Evolutionary conservation across 768 basidiomycete species (phyloP), one percentile per base, ranked within the genome.

Genomic region (Rhizopogon sp.): DNA sequence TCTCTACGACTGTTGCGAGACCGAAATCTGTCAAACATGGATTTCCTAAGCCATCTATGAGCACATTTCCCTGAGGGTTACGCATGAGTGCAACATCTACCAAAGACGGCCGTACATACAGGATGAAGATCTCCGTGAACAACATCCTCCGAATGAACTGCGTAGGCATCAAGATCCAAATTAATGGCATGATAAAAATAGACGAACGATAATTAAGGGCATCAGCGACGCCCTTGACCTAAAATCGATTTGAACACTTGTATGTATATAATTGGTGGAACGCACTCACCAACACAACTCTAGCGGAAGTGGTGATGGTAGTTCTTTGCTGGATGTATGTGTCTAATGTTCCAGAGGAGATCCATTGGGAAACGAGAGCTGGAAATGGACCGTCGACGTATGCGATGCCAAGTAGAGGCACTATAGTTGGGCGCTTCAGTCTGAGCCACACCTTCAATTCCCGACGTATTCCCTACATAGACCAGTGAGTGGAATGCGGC

Each of bases 21-120:
- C 78, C 79, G 40, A 79, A 80, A 51, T 78, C 78, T 29, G 71
- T 69, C 9, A 80, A 58, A 8, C 71, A 66, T 0, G 72, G 75
- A 22, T 66, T 70, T 22, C 70, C 58, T 8, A 56, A 43, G 6
- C 16, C 39, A 2, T 56, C 56, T 1, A 64, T n/a, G 3, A 65
- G 53, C 1, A 64, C 55, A 3, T 66, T 62, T 1, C 53, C 59
- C 62, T 66, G 31, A 20, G 13, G 4, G 17, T 10, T 13, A 8
- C 1, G 9, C 33, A 33, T 11, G 5, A 29, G 11, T 6, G 2
- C 7, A 2, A 29, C 9, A 35, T 40, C 2, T 3, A 3, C 17
- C 6, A 60, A 59, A n/a, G 6, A n/a, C 13, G 5, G 8, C 2
- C 17, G 11, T 13, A 62, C 60, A 2, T 20, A 20, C 45, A 13